Base-by-base conservation (phyloP, 306 rosid genomes). In the Castanea crenata region DNA sequence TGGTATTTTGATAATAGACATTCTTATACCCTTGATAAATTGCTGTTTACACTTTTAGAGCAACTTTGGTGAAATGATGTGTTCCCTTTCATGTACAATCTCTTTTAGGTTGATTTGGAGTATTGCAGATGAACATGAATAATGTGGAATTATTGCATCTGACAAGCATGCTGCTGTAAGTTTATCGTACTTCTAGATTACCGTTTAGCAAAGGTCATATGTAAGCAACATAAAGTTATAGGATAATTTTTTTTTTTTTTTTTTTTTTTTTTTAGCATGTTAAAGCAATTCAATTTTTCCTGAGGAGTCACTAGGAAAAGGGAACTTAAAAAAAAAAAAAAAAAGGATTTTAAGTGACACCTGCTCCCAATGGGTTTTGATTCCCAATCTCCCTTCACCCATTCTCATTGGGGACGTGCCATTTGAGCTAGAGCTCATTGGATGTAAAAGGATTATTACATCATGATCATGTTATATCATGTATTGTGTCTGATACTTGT, bases 101-200 rank as follows among this genome's bases (percentile, higher is more conserved):
- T 81, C 74, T 64, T 88, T 69, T 58, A 93, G 98, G 93, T 76
- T 93, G 91, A 83, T 93, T 11, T 91, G 83, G 89, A 74, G 78
- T 69, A 81, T 93, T 25, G 75, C 82, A 4, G 92, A 86, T 2
- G 87, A 83, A 21, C 67, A 46, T 27, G 89, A 87, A n/a, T 87
- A 85, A 85, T 71, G 55, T 46, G 55, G 76, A 32, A 65, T 62
- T 31, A 23, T 41, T 68, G 74, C 81, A 69, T 44, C 59, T 67
- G 77, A 77, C 69, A 51, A 65, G 71, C 73, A 34, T 56, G 58
- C 38, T 31, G 71, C 31, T 68, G 89, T 87, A 85, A 86, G 90
- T 81, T 85, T 85, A 55, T 64, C 9, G 15, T 56, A 71, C 84
- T 55, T 44, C 7, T 21, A 63, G 15, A 64, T 59, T 29, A 21